Evolutionary conservation across 2,329 filamentous ascomycete genomes (phyloP).

Genomic region (Neonectria punicea): DNA sequence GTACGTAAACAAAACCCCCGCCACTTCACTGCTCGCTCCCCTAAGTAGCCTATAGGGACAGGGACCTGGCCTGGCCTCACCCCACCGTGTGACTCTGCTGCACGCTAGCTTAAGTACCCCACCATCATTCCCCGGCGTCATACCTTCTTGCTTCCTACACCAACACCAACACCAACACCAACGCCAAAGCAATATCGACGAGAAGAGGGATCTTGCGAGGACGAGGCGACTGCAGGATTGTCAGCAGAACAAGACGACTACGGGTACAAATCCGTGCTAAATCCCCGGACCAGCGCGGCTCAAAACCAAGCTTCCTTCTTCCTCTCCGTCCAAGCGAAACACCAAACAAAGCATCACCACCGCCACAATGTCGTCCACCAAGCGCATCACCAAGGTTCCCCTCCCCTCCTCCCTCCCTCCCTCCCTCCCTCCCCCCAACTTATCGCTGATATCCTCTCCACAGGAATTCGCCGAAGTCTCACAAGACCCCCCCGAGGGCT

Average conservation of each 20-base stretch:
- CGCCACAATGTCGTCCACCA: slow-evolving; percentile 52
- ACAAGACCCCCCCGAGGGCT: slow-evolving; percentile 57
- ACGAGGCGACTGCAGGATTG: background rate
- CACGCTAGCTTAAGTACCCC: slow-evolving; percentile 2
- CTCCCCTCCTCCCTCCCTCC: background rate
- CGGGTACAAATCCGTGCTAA: background rate
- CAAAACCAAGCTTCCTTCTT: background rate
- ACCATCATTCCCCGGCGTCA: background rate
- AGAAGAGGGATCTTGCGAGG: no score
- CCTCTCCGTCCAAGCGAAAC: background rate
- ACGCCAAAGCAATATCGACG: background rate
- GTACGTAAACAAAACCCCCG: no score
- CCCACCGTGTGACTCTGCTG: slow-evolving; percentile 5
- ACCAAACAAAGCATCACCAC: slow-evolving; percentile 11
- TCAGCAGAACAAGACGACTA: background rate
- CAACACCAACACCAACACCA: slow-evolving; percentile 10
- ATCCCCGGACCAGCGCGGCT: no score
- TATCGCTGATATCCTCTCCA: background rate
- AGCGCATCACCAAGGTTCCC: slow-evolving; percentile 57
- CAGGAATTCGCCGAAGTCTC: slow-evolving; percentile 66
- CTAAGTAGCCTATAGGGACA: background rate
- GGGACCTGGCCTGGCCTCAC: background rate
- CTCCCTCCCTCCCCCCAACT: background rate
- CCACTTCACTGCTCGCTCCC: background rate
- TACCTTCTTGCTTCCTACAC: background rate